phyloP scores from a whole-genome alignment of 495 filamentous ascomycete species.

The Aspergillus biplanus region DNA sequence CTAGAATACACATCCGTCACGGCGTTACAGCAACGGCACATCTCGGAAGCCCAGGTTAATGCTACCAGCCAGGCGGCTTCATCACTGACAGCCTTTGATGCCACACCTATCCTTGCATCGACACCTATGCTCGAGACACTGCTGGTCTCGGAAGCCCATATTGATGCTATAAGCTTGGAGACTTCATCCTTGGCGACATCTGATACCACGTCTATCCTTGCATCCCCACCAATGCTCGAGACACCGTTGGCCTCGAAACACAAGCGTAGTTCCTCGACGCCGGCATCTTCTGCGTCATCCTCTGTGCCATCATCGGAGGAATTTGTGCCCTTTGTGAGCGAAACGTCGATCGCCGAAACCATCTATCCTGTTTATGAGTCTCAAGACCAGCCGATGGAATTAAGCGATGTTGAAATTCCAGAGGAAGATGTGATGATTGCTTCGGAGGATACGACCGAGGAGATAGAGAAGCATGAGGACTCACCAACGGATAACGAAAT shows the following conservation, averaged over 20 bases:
- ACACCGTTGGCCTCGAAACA: neutral
- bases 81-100: neutral
- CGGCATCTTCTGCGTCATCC: neutral
- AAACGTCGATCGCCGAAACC: neutral
- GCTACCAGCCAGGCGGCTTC: neutral
- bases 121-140: neutral
- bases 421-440: neutral
- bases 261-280: neutral
- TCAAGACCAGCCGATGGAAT: neutral
- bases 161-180: too few species aligned
- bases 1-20: slow-evolving; percentile 7
- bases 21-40: slow-evolving; percentile 14
- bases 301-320: neutral
- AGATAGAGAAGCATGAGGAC: neutral
- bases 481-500: slow-evolving; percentile 4
- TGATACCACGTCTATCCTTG: neutral
- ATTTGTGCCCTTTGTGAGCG: neutral
- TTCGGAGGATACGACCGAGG: neutral
- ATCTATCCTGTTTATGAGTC: neutral
- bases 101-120: neutral
- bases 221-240: neutral
- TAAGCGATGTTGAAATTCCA: neutral
- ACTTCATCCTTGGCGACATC: too few species aligned
- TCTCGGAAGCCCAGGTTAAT: slow-evolving; percentile 2
- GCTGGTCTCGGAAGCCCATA: neutral